phyloP scores from a whole-genome alignment of 2,329 filamentous ascomycete species.

The Colletotrichum siamense region DNA sequence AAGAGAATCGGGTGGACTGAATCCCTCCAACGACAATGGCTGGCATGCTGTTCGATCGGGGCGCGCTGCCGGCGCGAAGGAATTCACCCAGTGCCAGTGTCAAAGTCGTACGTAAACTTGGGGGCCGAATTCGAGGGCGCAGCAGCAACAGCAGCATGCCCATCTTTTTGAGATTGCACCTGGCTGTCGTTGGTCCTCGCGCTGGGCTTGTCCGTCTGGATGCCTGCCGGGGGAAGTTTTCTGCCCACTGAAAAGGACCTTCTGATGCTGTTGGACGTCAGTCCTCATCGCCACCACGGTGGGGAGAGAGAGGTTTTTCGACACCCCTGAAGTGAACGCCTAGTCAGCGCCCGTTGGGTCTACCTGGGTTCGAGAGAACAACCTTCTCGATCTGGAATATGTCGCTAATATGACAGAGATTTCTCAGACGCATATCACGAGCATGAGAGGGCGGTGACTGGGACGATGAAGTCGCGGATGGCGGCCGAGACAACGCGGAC shows the following conservation, averaged over 20 bases:
- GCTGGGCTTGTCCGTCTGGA: not conserved
- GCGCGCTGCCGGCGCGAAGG: not conserved
- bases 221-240: not conserved
- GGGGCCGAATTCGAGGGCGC: not conserved
- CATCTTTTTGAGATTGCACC: not conserved
- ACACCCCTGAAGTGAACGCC: not conserved
- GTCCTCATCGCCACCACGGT: not conserved
- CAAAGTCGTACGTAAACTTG: not conserved
- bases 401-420: not conserved
- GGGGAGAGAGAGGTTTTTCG: not conserved
- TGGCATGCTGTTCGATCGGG: constrained; percentile 7
- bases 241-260: not conserved
- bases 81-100: not conserved
- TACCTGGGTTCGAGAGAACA: not conserved
- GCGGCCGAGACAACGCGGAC: not conserved
- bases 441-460: not conserved
- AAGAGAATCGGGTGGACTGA: not conserved
- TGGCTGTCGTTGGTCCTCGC: not conserved
- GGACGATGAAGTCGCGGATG: not conserved
- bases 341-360: not conserved
- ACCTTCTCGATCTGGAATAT: not conserved
- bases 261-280: not conserved
- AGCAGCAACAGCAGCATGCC: not conserved
- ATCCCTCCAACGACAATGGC: not conserved
- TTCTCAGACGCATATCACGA: not conserved